Conservation (phyloP, 306 rosid genomes). For the Pterocarpus santalinus region DNA sequence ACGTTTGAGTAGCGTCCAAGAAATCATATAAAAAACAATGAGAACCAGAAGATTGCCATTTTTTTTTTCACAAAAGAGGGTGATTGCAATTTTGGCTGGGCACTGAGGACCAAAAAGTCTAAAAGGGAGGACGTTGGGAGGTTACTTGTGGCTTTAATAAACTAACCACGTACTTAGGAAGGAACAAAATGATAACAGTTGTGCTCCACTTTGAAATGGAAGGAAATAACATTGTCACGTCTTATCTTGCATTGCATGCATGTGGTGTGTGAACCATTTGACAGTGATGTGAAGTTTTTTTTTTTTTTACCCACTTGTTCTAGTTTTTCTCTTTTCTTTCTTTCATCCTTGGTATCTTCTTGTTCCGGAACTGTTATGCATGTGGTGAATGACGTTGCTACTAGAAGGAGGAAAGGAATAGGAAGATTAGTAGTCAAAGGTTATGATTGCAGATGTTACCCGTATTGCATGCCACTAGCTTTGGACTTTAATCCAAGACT, state of each 20-base stretch:
- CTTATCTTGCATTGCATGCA: conserved; percentile 33
- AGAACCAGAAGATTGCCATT: not conserved
- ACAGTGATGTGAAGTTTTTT: conserved; percentile 22
- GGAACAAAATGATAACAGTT: conserved; percentile 28
- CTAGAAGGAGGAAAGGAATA: not conserved
- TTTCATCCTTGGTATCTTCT: not conserved
- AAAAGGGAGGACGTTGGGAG: not conserved
- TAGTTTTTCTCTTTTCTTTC: not conserved
- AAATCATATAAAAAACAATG: not conserved
- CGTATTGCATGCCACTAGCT: conserved; percentile 4
- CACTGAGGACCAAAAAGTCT: conserved; percentile 4
- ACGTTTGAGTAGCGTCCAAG: not conserved
- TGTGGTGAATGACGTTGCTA: conserved; percentile 4
- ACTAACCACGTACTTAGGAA: conserved; percentile 16
- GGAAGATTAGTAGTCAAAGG: conserved; percentile 31
- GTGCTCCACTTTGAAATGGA: conserved; percentile 44
- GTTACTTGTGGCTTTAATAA: conserved; percentile 5
- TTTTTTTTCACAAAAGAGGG: not conserved
- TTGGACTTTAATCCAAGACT: not conserved
- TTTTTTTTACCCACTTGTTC: not conserved
- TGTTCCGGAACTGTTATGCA: not conserved
- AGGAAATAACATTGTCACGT: conserved; percentile 2
- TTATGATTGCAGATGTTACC: conserved; percentile 36
- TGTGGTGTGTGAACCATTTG: conserved; percentile 14
- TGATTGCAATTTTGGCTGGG: not conserved